These are phyloP conservation scores for Arachis stenosperma DNA, from an alignment of 306 rosid species.

Conservation along the genomic window DNA sequence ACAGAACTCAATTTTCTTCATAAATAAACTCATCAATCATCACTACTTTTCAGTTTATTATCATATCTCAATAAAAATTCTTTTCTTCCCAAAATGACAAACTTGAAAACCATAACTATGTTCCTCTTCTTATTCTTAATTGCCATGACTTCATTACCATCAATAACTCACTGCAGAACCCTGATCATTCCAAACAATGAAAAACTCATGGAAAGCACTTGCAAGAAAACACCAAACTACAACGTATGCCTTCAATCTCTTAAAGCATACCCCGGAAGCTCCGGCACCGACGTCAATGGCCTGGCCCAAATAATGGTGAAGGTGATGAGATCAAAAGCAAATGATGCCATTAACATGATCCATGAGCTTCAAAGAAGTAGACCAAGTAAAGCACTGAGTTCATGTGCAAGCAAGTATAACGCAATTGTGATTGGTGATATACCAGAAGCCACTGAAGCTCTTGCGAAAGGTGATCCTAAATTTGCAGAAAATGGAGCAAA, in stretches of 20 bases:
- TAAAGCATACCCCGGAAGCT: constrained; percentile 36
- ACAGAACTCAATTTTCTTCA: not conserved
- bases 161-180: constrained; percentile 34
- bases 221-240: constrained; percentile 56
- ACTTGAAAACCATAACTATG: constrained; percentile 8
- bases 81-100: constrained; percentile 28
- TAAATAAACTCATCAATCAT: not conserved
- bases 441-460: constrained; percentile 53
- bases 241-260: constrained; percentile 46
- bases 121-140: constrained; percentile 26
- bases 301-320: constrained; percentile 49
- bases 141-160: constrained; percentile 16
- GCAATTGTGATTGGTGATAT: constrained; percentile 33
- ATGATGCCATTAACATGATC: constrained; percentile 25
- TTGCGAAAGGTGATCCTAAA: constrained; percentile 48
- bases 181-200: constrained; percentile 2
- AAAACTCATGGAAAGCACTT: constrained; percentile 45
- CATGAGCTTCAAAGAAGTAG: constrained; percentile 18
- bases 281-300: constrained; percentile 37
- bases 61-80: not conserved
- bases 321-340: constrained; percentile 41
- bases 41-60: too few species aligned
- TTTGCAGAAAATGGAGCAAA: constrained; percentile 47
- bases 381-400: constrained; percentile 29
- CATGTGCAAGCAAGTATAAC: constrained; percentile 37